A percentile compares a stretch with the other conserved stretches of the same genome.
These are phyloP conservation scores for Halophytophthora polymorphica DNA, from an alignment of 352 stramenopile species.

Conservation along the genomic window DNA sequence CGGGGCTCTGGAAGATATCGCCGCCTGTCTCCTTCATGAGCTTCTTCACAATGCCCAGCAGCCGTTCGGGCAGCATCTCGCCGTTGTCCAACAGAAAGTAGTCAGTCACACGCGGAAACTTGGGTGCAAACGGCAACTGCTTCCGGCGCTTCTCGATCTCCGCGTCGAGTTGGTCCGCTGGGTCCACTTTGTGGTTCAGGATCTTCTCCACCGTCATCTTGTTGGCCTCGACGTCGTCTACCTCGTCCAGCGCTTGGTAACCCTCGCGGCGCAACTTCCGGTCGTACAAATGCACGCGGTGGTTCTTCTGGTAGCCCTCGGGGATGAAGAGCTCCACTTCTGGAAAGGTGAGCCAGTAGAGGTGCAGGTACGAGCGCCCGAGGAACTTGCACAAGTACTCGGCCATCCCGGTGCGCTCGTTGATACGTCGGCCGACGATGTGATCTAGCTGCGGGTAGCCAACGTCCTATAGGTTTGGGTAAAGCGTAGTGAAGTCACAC, in stretches of 20 bases:
- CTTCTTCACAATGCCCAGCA: constrained; percentile 77
- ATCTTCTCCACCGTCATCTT: constrained; percentile 89
- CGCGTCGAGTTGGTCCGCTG: constrained; percentile 75
- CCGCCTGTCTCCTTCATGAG: constrained; percentile 79
- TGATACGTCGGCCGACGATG: constrained; percentile 82
- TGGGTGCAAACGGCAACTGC: constrained; percentile 43
- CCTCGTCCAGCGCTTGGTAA: constrained; percentile 83
- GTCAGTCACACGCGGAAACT: constrained; percentile 76
- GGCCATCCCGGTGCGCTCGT: constrained; percentile 57
- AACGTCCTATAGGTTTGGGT: constrained; percentile 38
- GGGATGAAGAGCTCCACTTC: constrained; percentile 84
- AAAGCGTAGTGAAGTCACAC: constrained; percentile 2
- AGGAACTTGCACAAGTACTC: constrained; percentile 90
- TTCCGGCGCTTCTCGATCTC: constrained; percentile 74
- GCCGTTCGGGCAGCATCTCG: constrained; percentile 63
- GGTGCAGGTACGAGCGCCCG: constrained; percentile 82
- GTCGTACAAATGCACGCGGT: constrained; percentile 84
- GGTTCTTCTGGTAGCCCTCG: constrained; percentile 82
- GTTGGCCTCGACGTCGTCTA: constrained; percentile 85
- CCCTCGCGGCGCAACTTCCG: constrained; percentile 77
- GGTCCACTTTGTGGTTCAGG: constrained; percentile 82
- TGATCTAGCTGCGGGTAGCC: constrained; percentile 73
- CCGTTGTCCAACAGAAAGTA: constrained; percentile 80
- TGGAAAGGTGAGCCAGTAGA: constrained; percentile 87
- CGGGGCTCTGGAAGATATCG: constrained; percentile 78